Conservation (phyloP, 1,139 yeast species). For the Geotrichum carabidarum region DNA sequence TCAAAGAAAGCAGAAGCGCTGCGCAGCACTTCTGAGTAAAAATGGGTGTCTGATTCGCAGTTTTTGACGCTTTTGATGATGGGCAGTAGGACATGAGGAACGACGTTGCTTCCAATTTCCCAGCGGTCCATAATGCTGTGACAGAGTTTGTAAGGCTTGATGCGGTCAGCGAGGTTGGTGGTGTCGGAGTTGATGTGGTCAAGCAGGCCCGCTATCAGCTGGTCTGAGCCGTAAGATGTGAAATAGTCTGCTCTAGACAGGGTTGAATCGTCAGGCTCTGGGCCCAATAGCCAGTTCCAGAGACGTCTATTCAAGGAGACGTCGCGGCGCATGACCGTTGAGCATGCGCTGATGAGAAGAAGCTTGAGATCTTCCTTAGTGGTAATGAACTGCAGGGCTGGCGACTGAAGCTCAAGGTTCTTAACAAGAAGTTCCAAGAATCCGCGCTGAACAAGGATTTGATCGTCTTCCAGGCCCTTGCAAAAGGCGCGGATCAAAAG, state of each 20-base stretch:
- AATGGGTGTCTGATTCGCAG: slow-evolving; percentile 20
- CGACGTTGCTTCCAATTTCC: slow-evolving; percentile 77
- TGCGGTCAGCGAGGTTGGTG: slow-evolving; percentile 35
- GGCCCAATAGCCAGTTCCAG: slow-evolving; percentile 90
- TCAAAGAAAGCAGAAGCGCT: slow-evolving; percentile 72
- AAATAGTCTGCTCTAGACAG: slow-evolving; percentile 52
- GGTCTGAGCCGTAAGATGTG: slow-evolving; percentile 47
- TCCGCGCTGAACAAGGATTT: slow-evolving; percentile 77
- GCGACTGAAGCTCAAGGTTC: slow-evolving; percentile 60
- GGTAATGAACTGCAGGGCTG: slow-evolving; percentile 48
- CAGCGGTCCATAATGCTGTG: slow-evolving; percentile 81
- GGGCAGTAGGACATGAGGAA: slow-evolving; percentile 67
- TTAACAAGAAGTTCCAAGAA: slow-evolving; percentile 74
- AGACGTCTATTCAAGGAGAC: slow-evolving; percentile 90
- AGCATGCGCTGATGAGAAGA: slow-evolving; percentile 58
- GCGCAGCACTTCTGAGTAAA: slow-evolving; percentile 45
- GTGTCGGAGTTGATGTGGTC: slow-evolving; percentile 42
- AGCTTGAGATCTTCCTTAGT: slow-evolving; percentile 51
- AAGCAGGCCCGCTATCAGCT: slow-evolving; percentile 51
- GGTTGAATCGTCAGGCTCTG: slow-evolving; percentile 38
- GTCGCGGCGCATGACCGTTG: slow-evolving; percentile 71
- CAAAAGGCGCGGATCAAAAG: slow-evolving; percentile 68
- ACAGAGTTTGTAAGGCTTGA: slow-evolving; percentile 57
- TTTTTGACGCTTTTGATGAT: slow-evolving; percentile 42
- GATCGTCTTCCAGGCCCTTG: slow-evolving; percentile 57